Evolutionary conservation across 345 rosid genomes (phyloP).

Genomic region (Citrus unshiu): DNA sequence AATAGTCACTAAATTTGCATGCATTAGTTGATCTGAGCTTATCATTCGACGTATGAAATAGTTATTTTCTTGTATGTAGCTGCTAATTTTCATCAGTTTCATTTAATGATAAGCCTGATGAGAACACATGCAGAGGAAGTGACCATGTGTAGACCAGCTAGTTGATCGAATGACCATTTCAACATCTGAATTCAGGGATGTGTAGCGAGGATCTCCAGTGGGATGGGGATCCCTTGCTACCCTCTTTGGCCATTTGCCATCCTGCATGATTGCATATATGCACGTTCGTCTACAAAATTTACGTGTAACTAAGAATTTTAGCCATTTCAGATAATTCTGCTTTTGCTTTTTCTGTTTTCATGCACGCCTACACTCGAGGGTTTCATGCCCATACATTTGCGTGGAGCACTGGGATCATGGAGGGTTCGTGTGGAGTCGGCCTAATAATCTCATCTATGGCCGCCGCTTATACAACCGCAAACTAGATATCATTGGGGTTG

Average conservation of each 20-base stretch:
- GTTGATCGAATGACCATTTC: too few species aligned
- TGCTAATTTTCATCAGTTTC: too few species aligned
- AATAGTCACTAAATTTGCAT: too few species aligned
- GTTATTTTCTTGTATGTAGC: too few species aligned
- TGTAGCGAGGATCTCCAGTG: too few species aligned
- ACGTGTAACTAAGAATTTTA: background rate
- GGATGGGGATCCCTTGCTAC: too few species aligned
- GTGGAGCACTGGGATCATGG: slow-evolving; percentile 77
- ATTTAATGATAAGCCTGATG: too few species aligned
- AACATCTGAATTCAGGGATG: too few species aligned
- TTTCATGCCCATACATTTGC: slow-evolving; percentile 91
- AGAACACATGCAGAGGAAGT: too few species aligned
- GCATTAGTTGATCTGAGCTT: too few species aligned
- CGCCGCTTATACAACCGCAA: slow-evolving; percentile 42
- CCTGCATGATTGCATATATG: background rate
- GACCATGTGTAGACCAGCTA: too few species aligned
- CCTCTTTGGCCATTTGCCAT: background rate
- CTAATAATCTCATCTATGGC: slow-evolving; percentile 93
- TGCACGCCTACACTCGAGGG: slow-evolving; percentile 88
- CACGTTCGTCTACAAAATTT: background rate
- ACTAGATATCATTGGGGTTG: slow-evolving; percentile 13
- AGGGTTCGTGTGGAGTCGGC: slow-evolving; percentile 82
- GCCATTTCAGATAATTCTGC: background rate
- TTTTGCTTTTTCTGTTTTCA: slow-evolving; percentile 3
- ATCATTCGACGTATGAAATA: too few species aligned